A percentile compares a stretch with the other conserved stretches of the same genome.
Evolutionary conservation across 2,329 filamentous ascomycete genomes (phyloP).

Genomic region (Aphanocladium album): DNA sequence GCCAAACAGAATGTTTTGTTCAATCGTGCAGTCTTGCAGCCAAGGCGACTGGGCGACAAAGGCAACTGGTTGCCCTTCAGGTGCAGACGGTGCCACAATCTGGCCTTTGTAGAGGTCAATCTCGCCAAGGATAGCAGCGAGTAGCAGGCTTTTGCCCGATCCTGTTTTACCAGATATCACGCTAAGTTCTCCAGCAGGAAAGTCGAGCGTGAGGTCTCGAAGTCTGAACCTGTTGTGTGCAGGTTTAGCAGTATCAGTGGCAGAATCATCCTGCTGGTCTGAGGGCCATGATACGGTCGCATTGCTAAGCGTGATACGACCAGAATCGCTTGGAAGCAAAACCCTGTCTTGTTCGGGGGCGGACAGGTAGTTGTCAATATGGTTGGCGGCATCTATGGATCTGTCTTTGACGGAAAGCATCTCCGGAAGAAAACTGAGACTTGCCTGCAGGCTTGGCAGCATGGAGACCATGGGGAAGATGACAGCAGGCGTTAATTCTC

Average conservation of each 20-base stretch:
- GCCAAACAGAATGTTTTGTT: neutral
- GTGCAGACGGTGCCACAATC: neutral
- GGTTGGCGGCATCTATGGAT: neutral
- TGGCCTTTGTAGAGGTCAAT: neutral
- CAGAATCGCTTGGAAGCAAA: no score
- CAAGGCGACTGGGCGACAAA: neutral
- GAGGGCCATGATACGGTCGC: no score
- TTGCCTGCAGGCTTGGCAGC: neutral
- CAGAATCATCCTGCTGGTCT: no score
- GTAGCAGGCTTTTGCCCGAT: neutral
- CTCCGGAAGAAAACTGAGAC: neutral
- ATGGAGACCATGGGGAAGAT: neutral
- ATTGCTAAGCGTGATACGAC: no score
- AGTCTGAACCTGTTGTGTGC: no score
- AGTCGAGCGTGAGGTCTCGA: no score
- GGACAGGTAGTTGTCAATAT: no score
- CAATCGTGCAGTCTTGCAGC: neutral
- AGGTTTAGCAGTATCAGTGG: no score
- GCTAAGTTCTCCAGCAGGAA: neutral
- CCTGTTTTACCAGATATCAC: constrained; percentile 4
- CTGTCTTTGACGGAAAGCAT: neutral
- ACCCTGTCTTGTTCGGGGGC: no score
- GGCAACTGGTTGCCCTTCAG: neutral
- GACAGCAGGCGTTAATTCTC: neutral
- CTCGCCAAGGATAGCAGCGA: neutral